Conservation (phyloP, 441 rosid species). For the Daphne laureola region DNA sequence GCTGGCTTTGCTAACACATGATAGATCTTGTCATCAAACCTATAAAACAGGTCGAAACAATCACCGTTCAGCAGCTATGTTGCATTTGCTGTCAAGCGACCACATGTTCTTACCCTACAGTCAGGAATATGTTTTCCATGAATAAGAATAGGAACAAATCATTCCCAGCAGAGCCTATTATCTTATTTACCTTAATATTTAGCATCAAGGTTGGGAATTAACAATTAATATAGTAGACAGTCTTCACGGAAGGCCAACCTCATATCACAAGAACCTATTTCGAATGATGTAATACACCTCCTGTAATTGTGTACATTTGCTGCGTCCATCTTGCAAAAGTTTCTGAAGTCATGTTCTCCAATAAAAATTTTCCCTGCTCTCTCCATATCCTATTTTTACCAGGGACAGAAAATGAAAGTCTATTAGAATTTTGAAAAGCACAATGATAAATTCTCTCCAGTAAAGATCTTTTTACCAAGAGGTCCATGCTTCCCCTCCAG, state of each 20-base stretch:
- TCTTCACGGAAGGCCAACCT: constrained; percentile 33
- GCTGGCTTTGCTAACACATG: too few relatives aligned
- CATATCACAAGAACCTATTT: constrained; percentile 46
- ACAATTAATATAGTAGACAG: not conserved
- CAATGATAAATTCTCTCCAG: constrained; percentile 2
- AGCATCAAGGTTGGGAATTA: too few relatives aligned
- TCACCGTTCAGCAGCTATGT: too few relatives aligned
- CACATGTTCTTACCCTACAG: too few relatives aligned
- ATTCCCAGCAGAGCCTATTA: too few relatives aligned
- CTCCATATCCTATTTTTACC: constrained; percentile 58
- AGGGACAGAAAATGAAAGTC: constrained; percentile 11
- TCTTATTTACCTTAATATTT: too few relatives aligned
- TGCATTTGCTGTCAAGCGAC: too few relatives aligned
- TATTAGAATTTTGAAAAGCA: constrained; percentile 10
- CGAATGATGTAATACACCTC: constrained; percentile 55
- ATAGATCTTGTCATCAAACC: too few relatives aligned
- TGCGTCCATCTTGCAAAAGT: constrained; percentile 96
- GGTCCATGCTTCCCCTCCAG: constrained; percentile 63
- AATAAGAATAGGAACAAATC: too few relatives aligned
- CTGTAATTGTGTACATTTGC: constrained; percentile 71
- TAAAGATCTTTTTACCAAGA: constrained; percentile 34
- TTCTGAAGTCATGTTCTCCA: constrained; percentile 89
- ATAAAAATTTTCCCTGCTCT: constrained; percentile 68
- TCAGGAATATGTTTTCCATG: too few relatives aligned
- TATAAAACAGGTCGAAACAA: too few relatives aligned